These are phyloP conservation scores for Arbutus unedo DNA, from an alignment of 148 eudicot genomes.

Conservation along the genomic window DNA sequence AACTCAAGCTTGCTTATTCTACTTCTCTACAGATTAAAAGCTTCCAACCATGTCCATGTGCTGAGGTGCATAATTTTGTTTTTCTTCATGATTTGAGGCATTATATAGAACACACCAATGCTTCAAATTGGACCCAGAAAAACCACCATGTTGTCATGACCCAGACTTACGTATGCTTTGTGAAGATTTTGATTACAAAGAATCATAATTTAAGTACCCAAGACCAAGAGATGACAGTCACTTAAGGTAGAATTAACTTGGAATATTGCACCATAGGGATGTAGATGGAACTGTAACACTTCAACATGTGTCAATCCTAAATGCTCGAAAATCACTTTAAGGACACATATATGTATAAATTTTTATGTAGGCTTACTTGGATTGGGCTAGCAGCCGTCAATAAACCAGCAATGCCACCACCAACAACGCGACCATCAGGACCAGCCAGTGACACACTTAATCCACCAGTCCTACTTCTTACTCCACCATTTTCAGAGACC, in stretches of 20 bases:
- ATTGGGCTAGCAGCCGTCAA: constrained; percentile 74
- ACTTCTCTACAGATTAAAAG: neutral
- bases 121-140: neutral
- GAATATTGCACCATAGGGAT: neutral
- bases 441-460: constrained; percentile 76
- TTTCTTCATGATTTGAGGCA: neutral
- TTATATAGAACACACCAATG: neutral
- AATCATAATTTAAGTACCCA: neutral
- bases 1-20: neutral
- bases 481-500: constrained; percentile 46
- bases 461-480: constrained; percentile 62
- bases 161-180: neutral
- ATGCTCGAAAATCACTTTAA: neutral
- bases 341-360: neutral
- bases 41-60: neutral
- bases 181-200: neutral
- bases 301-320: neutral
- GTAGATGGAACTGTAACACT: neutral
- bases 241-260: neutral
- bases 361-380: constrained; percentile 43
- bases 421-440: constrained; percentile 82
- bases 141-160: neutral
- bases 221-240: neutral
- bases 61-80: neutral
- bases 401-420: constrained; percentile 81